Percentiles rank a stretch among this genome's conserved stretches.
Conservation (phyloP, 371 early-diverging fungal genomes). For the Funneliformis caledonium region DNA sequence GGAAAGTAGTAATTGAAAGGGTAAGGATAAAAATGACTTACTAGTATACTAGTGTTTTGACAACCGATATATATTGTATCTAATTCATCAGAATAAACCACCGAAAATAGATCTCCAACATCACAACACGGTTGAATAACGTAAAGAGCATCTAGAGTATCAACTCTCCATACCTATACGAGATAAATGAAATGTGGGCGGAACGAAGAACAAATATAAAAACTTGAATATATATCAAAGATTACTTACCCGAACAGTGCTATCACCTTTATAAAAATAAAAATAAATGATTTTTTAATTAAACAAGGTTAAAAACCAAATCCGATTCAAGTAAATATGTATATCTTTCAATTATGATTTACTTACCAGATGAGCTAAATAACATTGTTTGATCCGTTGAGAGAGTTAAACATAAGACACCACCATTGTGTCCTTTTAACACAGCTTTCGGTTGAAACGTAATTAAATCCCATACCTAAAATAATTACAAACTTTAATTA, state of each 20-base stretch:
- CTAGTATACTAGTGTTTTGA: constrained; percentile 84
- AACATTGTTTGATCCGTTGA: constrained; percentile 60
- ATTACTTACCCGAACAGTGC: constrained; percentile 62
- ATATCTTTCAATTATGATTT: background rate
- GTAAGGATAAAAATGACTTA: constrained; percentile 41
- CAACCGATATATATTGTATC: constrained; percentile 74
- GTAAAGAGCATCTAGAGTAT: constrained; percentile 63
- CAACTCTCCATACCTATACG: constrained; percentile 69
- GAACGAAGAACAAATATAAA: background rate
- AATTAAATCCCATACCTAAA: constrained; percentile 73
- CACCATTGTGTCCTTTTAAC: constrained; percentile 71
- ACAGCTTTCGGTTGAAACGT: constrained; percentile 63
- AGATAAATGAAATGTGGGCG: background rate
- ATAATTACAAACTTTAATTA: background rate
- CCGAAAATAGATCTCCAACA: constrained; percentile 77
- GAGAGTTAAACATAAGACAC: constrained; percentile 67
- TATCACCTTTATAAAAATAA: constrained; percentile 57
- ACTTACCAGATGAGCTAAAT: constrained; percentile 73
- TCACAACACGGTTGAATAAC: constrained; percentile 74
- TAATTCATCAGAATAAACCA: constrained; percentile 61
- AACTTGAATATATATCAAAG: constrained; percentile 6
- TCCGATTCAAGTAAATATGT: background rate
- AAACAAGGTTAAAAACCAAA: background rate
- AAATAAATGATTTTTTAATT: background rate
- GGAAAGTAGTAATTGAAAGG: background rate